phyloP scores from a whole-genome alignment of 2,329 filamentous ascomycete genomes.

The Fusarium sp. region DNA sequence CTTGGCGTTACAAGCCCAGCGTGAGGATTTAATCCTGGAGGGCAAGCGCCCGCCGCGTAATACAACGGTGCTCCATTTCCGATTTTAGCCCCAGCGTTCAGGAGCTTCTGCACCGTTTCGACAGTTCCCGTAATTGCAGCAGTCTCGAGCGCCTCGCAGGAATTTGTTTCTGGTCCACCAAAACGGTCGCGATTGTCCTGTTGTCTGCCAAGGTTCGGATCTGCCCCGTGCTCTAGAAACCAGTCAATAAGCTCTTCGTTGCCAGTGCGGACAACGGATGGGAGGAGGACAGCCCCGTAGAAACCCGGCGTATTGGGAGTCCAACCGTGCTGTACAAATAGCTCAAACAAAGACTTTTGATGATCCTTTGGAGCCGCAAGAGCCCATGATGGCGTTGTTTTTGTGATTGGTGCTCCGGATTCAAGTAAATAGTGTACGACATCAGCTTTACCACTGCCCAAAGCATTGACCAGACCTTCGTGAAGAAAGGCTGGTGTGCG shows the following conservation, averaged over 20 bases:
- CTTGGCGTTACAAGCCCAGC: background rate
- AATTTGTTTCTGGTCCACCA: slow-evolving; percentile 25
- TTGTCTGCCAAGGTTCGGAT: slow-evolving; percentile 37
- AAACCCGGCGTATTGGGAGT: slow-evolving; percentile 16
- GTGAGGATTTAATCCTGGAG: slow-evolving; percentile 5
- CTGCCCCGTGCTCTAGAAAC: slow-evolving; percentile 38
- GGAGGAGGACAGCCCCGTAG: slow-evolving; percentile 33
- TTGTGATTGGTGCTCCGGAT: slow-evolving; percentile 26
- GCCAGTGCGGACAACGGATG: background rate
- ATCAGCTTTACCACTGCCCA: slow-evolving; percentile 26
- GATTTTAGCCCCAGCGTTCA: slow-evolving; percentile 28
- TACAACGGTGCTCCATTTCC: slow-evolving; percentile 34
- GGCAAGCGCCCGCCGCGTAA: slow-evolving; percentile 22
- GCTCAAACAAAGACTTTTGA: slow-evolving; percentile 26
- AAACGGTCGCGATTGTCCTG: slow-evolving; percentile 15
- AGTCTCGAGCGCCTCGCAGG: slow-evolving; percentile 25
- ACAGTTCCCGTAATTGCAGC: slow-evolving; percentile 15
- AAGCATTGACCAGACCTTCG: background rate
- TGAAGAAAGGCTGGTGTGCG: slow-evolving; percentile 15
- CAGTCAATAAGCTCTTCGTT: slow-evolving; percentile 27
- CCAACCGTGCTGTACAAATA: slow-evolving; percentile 30
- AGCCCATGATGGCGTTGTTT: slow-evolving; percentile 4
- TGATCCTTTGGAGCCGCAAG: slow-evolving; percentile 13
- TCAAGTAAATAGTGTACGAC: slow-evolving; percentile 13
- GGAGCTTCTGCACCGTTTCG: slow-evolving; percentile 23